Evolutionary conservation across 1,139 yeast genomes (phyloP), one percentile per base, ranked within the genome.

Genomic region (Suhomyces panamericanus): DNA sequence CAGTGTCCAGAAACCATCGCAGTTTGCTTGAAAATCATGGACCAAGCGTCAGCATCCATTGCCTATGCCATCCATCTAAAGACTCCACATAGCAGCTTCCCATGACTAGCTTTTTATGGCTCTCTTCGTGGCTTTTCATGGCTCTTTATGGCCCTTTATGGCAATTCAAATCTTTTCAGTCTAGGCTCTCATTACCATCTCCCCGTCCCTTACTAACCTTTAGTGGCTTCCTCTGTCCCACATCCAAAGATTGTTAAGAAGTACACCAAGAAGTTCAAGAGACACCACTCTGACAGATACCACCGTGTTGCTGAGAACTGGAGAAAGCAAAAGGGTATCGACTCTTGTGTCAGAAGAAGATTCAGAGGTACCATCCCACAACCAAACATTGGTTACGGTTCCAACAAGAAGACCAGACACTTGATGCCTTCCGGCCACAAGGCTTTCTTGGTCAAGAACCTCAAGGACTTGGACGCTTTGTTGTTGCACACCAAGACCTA

Each of bases 291-390:
- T 77, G 99, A 95, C 87, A 90, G 97, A 80, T 93, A 89, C 81
- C 84, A 84, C 84, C 91, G 99, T 80, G 97, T 93, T 64, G 80
- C 90, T 69, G 97, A 89, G 80, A 86, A 85, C 85, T 95, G 99
- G 99, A 93, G 99, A 89, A 93, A 93, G 83, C 99, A 95, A 82
- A 93, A 91, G 89, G 99, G 99, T 93, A 95, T 95, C 73, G 99
- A 95, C 84, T 91, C 97, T 67, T 85, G 91, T 81, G 97, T 91
- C 75, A 91, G 98, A 85, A 91, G 98, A 85, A 89, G 98, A 83
- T 95, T 93, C 96, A 89, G 98, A 86, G 99, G 99, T 71, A 86
- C 95, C 79, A 87, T 93, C 73, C 83, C 93, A 69, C 96, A 91
- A 85, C 99, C 99, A 83, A 91, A 87, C 83, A 91, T 95, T 70